These are phyloP conservation scores for Phytophthora crassamura DNA, from an alignment of 352 stramenopile genomes.

Conservation along the genomic window DNA sequence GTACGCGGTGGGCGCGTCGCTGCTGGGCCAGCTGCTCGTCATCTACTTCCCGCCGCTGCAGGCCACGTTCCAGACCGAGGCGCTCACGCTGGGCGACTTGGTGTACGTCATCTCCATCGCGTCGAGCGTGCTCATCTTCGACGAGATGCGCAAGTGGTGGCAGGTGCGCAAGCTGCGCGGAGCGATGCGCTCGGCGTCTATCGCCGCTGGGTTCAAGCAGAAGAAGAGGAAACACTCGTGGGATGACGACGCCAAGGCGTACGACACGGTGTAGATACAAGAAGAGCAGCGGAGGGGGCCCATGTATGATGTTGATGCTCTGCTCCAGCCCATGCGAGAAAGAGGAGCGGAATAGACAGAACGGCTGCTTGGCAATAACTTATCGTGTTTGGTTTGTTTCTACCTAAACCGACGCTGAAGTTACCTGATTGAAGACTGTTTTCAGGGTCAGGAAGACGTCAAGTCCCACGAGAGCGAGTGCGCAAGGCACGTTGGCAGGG, in stretches of 20 bases:
- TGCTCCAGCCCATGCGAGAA: slow-evolving; percentile 10
- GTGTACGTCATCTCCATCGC: slow-evolving; percentile 92
- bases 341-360: slow-evolving; percentile 39
- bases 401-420: slow-evolving; percentile 14
- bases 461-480: slow-evolving; percentile 45
- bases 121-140: slow-evolving; percentile 93
- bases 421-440: not conserved
- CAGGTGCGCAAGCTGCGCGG: slow-evolving; percentile 49
- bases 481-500: slow-evolving; percentile 71
- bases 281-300: slow-evolving; percentile 3
- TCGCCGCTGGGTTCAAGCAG: slow-evolving; percentile 43
- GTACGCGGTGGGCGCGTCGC: slow-evolving; percentile 91
- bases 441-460: slow-evolving; percentile 30
- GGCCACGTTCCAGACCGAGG: slow-evolving; percentile 96
- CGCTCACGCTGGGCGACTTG: slow-evolving; percentile 93
- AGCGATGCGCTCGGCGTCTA: slow-evolving; percentile 41
- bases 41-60: slow-evolving; percentile 98
- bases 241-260: slow-evolving; percentile 61
- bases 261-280: slow-evolving; percentile 64
- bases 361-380: slow-evolving; percentile 31
- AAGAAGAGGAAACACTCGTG: slow-evolving; percentile 79
- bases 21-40: slow-evolving; percentile 95
- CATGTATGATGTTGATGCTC: slow-evolving; percentile 32
- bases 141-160: slow-evolving; percentile 94
- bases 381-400: slow-evolving; percentile 5